A percentile compares a stretch with the other conserved stretches of the same genome.
Evolutionary conservation across 208 protist genomes (phyloP).

Genomic region (Trypanosoma platydactyli): DNA sequence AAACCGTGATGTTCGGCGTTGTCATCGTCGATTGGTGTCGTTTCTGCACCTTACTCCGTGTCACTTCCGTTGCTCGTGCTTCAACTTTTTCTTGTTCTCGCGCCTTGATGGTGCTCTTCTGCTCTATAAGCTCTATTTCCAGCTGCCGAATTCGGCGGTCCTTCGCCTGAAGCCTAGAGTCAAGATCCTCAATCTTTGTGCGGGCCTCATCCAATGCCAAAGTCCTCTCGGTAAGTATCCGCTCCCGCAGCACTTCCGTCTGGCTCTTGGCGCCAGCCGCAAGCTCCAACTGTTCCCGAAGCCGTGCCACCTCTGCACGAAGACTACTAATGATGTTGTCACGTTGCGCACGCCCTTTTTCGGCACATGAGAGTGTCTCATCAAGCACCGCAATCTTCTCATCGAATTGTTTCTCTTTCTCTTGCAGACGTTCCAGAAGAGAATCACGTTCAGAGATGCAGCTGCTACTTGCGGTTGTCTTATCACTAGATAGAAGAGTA

Average conservation of each 20-base stretch:
- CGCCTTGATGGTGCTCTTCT: background rate
- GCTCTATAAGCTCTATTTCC: slow-evolving; percentile 12
- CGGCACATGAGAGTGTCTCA: slow-evolving; percentile 66
- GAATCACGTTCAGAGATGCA: slow-evolving; percentile 34
- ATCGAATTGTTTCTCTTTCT: slow-evolving; percentile 77
- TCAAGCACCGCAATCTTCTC: slow-evolving; percentile 74
- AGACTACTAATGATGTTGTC: slow-evolving; percentile 74
- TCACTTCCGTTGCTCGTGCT: background rate
- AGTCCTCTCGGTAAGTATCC: slow-evolving; percentile 24
- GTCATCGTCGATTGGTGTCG: background rate
- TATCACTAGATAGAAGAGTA: slow-evolving; percentile 5
- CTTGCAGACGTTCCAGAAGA: slow-evolving; percentile 46
- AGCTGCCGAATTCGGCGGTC: slow-evolving; percentile 3
- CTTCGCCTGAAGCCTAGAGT: slow-evolving; percentile 2
- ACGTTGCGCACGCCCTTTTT: slow-evolving; percentile 56
- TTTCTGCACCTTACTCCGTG: slow-evolving; percentile 4
- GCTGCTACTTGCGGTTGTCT: background rate
- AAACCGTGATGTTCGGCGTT: background rate
- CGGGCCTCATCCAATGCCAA: slow-evolving; percentile 40
- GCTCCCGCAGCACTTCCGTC: slow-evolving; percentile 13
- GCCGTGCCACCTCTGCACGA: slow-evolving; percentile 47
- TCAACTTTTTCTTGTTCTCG: slow-evolving; percentile 1
- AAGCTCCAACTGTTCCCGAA: slow-evolving; percentile 33
- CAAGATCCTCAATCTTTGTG: slow-evolving; percentile 21
- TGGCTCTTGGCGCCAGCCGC: slow-evolving; percentile 19